phyloP scores from a whole-genome alignment of 2,329 filamentous ascomycete species.

The Acarospora socialis region DNA sequence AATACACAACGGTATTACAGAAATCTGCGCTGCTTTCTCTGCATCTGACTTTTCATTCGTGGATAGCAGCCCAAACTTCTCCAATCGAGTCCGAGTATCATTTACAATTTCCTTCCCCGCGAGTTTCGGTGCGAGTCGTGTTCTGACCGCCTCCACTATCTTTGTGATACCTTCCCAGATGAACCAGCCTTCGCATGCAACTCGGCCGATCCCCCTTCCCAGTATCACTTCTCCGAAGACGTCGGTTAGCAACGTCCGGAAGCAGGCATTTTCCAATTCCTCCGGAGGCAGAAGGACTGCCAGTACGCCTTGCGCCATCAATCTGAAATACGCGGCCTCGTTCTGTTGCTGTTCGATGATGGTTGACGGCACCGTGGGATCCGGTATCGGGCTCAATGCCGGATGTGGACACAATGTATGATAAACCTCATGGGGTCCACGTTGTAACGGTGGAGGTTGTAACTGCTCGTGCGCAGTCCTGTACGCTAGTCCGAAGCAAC shows the following conservation, averaged over 20 bases:
- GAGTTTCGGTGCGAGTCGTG: slow-evolving; percentile 20
- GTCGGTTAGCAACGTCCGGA: slow-evolving; percentile 71
- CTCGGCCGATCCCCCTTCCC: slow-evolving; percentile 65
- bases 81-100: slow-evolving; percentile 31
- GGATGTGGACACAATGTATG: slow-evolving; percentile 73
- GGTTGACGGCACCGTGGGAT: slow-evolving; percentile 35
- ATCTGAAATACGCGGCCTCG: slow-evolving; percentile 70
- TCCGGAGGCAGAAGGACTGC: slow-evolving; percentile 80
- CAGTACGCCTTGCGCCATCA: slow-evolving; percentile 71
- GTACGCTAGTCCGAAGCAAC: slow-evolving; percentile 51
- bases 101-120: slow-evolving; percentile 22
- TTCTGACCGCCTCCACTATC: slow-evolving; percentile 37
- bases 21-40: slow-evolving; percentile 6
- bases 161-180: slow-evolving; percentile 75
- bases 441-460: slow-evolving; percentile 43
- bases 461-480: slow-evolving; percentile 49
- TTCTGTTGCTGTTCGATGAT: slow-evolving; percentile 53
- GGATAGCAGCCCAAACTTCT: slow-evolving; percentile 42
- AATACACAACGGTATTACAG: slow-evolving; percentile 20
- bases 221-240: slow-evolving; percentile 84
- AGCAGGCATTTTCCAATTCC: slow-evolving; percentile 74
- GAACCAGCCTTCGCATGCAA: slow-evolving; percentile 74
- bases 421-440: slow-evolving; percentile 56
- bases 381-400: slow-evolving; percentile 63
- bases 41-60: slow-evolving; percentile 18